Base-by-base conservation (phyloP, 2,329 filamentous ascomycete genomes). In the Penicillium paneum region DNA sequence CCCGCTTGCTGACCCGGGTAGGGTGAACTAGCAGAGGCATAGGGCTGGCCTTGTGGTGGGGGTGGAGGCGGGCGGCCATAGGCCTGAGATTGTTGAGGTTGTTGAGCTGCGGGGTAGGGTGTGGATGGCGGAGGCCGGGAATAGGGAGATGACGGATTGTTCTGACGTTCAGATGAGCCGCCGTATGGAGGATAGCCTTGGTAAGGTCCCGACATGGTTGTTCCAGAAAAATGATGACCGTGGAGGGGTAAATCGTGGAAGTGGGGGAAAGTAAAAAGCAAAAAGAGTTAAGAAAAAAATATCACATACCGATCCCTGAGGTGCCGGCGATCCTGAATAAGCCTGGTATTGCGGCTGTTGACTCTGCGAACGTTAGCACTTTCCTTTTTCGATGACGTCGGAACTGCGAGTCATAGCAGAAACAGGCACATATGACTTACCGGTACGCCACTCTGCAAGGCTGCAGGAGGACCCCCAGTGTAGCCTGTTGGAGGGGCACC, bases 311-410 rank as follows among this genome's bases (percentile, higher is more conserved):
- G 71, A 63, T 61, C 65, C 67, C 57, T 67, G 64, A 47, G 64
- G 62, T 55, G 67, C 65, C 57, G 66, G 56, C 43, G 65, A 68
- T 64, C 76, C 78, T 63, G 76, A 78, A 68, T 81, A 84, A 61
- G 81, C 78, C 74, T 84, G 81, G 71, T 84, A 84, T 65, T 78
- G 75, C 57, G 70, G 72, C 62, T 80, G 77, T 48, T 57, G 57
- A 39, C 19, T 44, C 52, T 53, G 36, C n/a, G 26, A 17, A 50
- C 4, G 8, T 50, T 24, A 50, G 31, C 39, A 43, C 29, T 13
- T 35, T 19, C 15, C 11, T 8, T 21, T 34, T 44, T 49, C 47
- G 39, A 66, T 66, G 64, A 66, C 64, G 64, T 65, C 56, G 56
- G 56, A 34, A 42, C 21, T 38, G n/a, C 45, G 31, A 31, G 32